Percentiles rank a stretch among this genome's conserved stretches.
Conservation (phyloP, 1,284 basidiomycete species). For the Ceratobasidium papillatum region DNA sequence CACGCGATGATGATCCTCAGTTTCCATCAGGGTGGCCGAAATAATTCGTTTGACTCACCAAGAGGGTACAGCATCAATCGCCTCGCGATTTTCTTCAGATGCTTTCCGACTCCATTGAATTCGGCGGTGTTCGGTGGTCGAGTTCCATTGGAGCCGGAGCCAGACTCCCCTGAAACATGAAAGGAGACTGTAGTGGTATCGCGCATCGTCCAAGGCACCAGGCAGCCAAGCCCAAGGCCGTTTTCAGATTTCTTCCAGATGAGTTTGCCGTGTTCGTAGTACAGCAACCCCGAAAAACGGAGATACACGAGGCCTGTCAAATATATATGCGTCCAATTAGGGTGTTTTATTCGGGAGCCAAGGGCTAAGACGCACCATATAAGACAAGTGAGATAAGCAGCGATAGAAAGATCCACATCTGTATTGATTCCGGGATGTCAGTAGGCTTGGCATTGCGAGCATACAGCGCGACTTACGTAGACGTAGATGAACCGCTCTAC, state of each 20-base stretch:
- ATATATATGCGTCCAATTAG: neutral
- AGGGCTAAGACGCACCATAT: conserved; percentile 8
- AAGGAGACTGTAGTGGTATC: neutral
- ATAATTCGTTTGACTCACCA: neutral
- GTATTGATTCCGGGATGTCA: neutral
- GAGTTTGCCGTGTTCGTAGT: conserved; percentile 20
- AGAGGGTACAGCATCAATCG: conserved; percentile 29
- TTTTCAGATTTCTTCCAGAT: conserved; percentile 5
- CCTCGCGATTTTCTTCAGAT: conserved; percentile 22
- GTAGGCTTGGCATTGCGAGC: neutral
- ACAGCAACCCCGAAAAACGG: conserved; percentile 17
- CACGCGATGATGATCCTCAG: neutral
- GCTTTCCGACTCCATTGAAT: conserved; percentile 28
- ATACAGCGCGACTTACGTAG: conserved; percentile 5
- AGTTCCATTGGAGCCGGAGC: conserved; percentile 7
- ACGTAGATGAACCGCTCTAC: conserved; percentile 23
- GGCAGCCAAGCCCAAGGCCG: conserved; percentile 11
- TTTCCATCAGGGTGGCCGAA: neutral
- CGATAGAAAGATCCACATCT: conserved; percentile 37
- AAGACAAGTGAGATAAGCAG: conserved; percentile 21
- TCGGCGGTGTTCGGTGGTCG: neutral
- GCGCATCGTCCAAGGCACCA: neutral
- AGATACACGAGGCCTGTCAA: conserved; percentile 32
- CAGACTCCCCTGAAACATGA: conserved; percentile 6
- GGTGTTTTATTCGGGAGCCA: neutral